phyloP scores from a whole-genome alignment of 805 yeast genomes.

The Pichia manshurica region DNA sequence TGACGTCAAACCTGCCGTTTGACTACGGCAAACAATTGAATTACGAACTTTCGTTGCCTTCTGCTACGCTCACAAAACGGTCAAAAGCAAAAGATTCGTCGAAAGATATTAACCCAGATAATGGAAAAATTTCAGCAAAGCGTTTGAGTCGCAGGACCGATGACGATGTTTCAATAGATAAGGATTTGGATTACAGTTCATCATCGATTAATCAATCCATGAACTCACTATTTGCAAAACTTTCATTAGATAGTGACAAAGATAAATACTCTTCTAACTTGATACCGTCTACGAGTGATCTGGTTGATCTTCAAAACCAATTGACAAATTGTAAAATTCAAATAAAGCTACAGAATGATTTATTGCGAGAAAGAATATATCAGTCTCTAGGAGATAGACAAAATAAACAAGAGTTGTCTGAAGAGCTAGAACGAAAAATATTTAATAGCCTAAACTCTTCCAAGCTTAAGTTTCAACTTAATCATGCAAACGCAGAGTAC shows the following conservation, averaged over 20 bases:
- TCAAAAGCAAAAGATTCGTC: neutral
- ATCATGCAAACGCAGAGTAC: neutral
- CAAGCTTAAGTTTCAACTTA: constrained; percentile 1
- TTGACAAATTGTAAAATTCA: constrained; percentile 32
- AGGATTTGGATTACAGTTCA: neutral
- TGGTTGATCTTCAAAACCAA: constrained; percentile 27
- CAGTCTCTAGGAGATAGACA: neutral
- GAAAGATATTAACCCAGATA: neutral
- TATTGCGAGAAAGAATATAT: constrained; percentile 23
- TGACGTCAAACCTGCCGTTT: constrained; percentile 4
- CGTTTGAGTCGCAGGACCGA: constrained; percentile 7
- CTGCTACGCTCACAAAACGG: neutral
- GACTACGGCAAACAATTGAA: neutral
- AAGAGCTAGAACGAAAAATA: constrained; percentile 16
- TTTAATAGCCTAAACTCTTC: constrained; percentile 4
- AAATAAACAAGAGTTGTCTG: constrained; percentile 16
- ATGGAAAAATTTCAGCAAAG: neutral
- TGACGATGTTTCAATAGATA: constrained; percentile 7
- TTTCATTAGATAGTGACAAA: neutral
- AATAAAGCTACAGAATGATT: constrained; percentile 27
- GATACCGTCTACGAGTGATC: constrained; percentile 14
- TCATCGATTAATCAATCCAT: neutral
- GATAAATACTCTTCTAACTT: neutral
- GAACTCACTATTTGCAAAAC: neutral
- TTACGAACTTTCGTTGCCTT: neutral